Evolutionary conservation across 2,329 filamentous ascomycete species (phyloP), one percentile per base, ranked within the genome.

Genomic region (Phyllosticta citriasiana): DNA sequence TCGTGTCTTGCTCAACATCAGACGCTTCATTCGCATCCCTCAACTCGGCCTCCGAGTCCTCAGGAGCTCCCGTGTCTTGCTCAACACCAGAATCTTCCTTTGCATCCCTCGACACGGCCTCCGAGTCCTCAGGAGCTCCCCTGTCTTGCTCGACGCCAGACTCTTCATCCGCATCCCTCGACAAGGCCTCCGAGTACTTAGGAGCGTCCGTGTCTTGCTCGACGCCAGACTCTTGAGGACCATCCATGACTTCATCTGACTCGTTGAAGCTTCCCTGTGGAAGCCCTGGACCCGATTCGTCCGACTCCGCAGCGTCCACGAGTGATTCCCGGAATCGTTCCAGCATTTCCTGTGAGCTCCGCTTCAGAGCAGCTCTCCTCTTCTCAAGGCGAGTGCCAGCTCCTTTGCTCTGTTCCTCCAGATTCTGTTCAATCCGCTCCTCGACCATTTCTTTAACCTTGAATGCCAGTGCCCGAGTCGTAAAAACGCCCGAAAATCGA

Each of bases 391-490:
- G 52, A 7, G 10, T 7, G 16, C 5, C 3, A 10, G 52, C 22
- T 12, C 25, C 27, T 40, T 55, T 8, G 53, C 9, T 5, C 53
- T 59, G 22, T 22, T 56, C 58, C 8, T 27, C 19, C 33, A 60
- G 58, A 14, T 82, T 82, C 8, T 80, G 74, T 65, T 88, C 82
- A 69, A 97, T 92, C 70, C 83, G 85, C 57, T 84, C 80, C 75
- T 97, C 92, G 1, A 92, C 86, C 57, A 95, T 72, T 6, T 76
- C 74, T 70, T 96, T 96, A 56, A 90, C 84, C 70, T 96, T 86
- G 65, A 89, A 87, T 0, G 90, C 91, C 53, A 96, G 79, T 0
- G 79, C 78, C 67, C 93, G 84, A 65, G 87, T 89, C 5, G 78
- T 82, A 72, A 97, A 96, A 57, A 95, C 81, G 56, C 89, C 89